Base-by-base conservation (phyloP, 352 stramenopile species). In the Pythium grandisporangium region DNA sequence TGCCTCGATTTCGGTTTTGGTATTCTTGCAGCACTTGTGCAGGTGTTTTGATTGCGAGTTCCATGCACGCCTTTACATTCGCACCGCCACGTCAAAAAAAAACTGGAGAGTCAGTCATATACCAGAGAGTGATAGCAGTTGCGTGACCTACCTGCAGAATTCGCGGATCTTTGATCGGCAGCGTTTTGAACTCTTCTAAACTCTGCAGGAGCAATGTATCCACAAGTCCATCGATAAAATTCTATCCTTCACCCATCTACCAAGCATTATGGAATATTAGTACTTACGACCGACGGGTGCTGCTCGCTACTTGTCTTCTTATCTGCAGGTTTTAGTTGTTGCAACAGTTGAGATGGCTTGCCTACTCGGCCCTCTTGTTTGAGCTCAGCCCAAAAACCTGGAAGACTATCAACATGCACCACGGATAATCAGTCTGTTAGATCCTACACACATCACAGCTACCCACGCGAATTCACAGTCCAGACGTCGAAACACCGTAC, bases 11-110 rank as follows among this genome's bases (percentile, higher is more conserved):
- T 13, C 75, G 63, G 44, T 87, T 89, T 49, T 88, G 74, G 44
- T 87, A 93, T 48, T 93, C 79, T 33, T 88, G 73, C 16, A 93
- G 55, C n/a, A 92, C 73, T 62, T 92, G 79, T 10, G 76, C 79
- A 2, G 79, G 79, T 1, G 79, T 92, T 58, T 89, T 88, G 45
- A 87, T 68, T 5, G 66, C 75, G 27, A 92, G 55, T 33, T 88
- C 65, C 57, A 89, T 75, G 42, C 75, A 92, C 16, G 56, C 70
- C 69, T 91, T 33, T 21, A n/a, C 3, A n/a, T 13, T 10, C 6
- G 6, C 4, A 40, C 14, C 38, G 30, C 13, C 17, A 42, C 19
- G 42, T 30, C n/a, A n/a, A n/a, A n/a, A n/a, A n/a, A n/a, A n/a
- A n/a, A n/a, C n/a, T n/a, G n/a, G n/a, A n/a, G n/a, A n/a, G n/a